Evolutionary conservation across 805 yeast genomes (phyloP).

Genomic region (Metschnikowia shivogae): DNA sequence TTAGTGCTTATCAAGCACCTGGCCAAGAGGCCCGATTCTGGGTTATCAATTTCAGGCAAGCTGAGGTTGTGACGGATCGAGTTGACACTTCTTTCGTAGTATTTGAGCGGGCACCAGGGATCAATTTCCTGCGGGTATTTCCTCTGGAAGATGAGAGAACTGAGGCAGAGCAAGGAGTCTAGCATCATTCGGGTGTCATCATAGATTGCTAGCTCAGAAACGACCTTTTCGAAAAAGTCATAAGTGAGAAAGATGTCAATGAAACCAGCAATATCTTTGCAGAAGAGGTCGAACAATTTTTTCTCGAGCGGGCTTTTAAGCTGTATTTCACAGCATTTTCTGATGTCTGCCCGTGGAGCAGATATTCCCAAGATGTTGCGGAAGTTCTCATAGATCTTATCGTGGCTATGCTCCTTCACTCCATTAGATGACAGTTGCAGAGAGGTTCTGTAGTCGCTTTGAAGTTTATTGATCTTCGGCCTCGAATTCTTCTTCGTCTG

Average conservation of each 20-base stretch:
- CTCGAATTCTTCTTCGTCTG: conserved; percentile 34
- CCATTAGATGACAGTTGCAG: conserved; percentile 4
- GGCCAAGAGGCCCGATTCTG: conserved; percentile 27
- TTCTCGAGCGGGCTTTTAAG: conserved; percentile 23
- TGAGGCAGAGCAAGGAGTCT: conserved; percentile 33
- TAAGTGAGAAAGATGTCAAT: conserved; percentile 32
- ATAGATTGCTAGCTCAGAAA: conserved; percentile 33
- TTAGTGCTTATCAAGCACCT: conserved; percentile 37
- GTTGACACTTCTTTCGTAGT: conserved; percentile 34
- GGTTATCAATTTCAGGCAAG: conserved; percentile 20
- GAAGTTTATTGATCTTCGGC: conserved; percentile 36
- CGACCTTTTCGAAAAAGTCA: conserved; percentile 26
- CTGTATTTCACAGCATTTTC: conserved; percentile 9
- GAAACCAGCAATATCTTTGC: conserved; percentile 24
- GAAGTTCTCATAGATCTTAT: conserved; percentile 23
- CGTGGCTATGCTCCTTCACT: conserved; percentile 23
- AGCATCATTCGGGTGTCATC: conserved; percentile 39
- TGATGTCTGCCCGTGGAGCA: conserved; percentile 9
- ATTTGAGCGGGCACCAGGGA: conserved; percentile 30
- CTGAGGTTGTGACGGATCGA: conserved; percentile 30
- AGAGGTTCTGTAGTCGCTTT: conserved; percentile 10
- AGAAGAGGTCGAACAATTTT: conserved; percentile 32
- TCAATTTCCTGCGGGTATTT: conserved; percentile 27
- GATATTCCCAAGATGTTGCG: conserved; percentile 21
- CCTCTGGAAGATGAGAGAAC: conserved; percentile 33